A percentile compares a stretch with the other conserved stretches of the same genome.
Conservation (phyloP, 495 filamentous ascomycete genomes). For the Lepraria neglecta region DNA sequence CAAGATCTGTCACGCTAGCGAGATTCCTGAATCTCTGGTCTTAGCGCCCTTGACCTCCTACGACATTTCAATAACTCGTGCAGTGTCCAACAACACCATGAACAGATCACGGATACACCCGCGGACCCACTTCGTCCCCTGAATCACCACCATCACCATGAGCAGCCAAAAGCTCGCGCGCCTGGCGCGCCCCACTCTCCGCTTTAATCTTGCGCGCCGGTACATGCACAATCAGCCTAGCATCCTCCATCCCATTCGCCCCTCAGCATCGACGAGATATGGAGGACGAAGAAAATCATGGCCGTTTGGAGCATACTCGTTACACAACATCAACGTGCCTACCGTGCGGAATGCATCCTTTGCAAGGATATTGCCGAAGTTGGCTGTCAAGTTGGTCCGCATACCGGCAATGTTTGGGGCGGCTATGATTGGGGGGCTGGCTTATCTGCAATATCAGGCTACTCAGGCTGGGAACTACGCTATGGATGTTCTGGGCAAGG, state of each 20-base stretch:
- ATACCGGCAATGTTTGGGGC: slow-evolving; percentile 89
- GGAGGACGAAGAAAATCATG: slow-evolving; percentile 54
- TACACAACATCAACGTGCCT: slow-evolving; percentile 85
- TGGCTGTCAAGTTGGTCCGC: slow-evolving; percentile 78
- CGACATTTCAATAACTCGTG: not conserved
- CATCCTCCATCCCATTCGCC: slow-evolving; percentile 50
- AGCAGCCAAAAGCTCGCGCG: slow-evolving; percentile 7
- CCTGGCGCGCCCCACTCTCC: slow-evolving; percentile 14
- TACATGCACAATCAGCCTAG: slow-evolving; percentile 53
- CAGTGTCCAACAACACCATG: slow-evolving; percentile 13
- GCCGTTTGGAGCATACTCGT: slow-evolving; percentile 65
- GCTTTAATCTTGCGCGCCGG: slow-evolving; percentile 52
- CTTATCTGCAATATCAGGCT: slow-evolving; percentile 95
- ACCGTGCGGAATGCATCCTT: slow-evolving; percentile 84
- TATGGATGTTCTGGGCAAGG: slow-evolving; percentile 65
- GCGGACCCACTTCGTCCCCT: slow-evolving; percentile 26
- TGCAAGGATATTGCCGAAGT: slow-evolving; percentile 72
- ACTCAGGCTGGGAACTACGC: slow-evolving; percentile 86
- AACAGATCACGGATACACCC: slow-evolving; percentile 17
- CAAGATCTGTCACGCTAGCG: slow-evolving; percentile 1
- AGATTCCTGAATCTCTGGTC: not conserved
- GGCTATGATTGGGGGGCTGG: slow-evolving; percentile 74
- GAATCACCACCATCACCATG: not conserved
- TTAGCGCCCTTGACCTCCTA: not conserved
- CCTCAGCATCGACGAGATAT: slow-evolving; percentile 52